These are phyloP conservation scores for Fagus sylvatica DNA, from an alignment of 306 rosid species.

Conservation along the genomic window DNA sequence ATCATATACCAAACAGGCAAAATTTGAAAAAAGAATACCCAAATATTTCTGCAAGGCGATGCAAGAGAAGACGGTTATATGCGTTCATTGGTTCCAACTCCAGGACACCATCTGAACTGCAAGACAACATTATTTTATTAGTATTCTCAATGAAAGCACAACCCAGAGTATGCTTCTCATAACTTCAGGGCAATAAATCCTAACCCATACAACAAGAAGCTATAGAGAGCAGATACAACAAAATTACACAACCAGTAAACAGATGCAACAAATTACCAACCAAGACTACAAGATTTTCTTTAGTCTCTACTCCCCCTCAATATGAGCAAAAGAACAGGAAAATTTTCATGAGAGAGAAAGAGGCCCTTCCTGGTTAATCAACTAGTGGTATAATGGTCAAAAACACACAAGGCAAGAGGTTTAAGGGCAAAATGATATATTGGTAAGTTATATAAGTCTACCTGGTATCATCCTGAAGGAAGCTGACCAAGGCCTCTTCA, in stretches of 20 bases:
- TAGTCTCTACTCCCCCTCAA: conserved; percentile 2
- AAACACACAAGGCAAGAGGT: background rate
- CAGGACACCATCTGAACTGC: conserved; percentile 77
- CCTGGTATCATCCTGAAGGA: conserved; percentile 80
- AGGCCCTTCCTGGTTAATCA: background rate
- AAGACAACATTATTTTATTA: conserved; percentile 2
- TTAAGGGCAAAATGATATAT: background rate
- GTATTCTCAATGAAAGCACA: conserved; percentile 26
- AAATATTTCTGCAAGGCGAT: conserved; percentile 98
- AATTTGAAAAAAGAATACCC: conserved; percentile 54
- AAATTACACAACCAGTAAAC: conserved; percentile 10
- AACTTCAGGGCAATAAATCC: conserved; percentile 2
- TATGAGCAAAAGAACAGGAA: background rate
- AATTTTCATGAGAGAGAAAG: background rate
- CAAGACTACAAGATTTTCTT: conserved; percentile 6
- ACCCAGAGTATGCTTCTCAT: conserved; percentile 15
- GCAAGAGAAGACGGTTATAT: conserved; percentile 93
- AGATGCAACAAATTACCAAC: conserved; percentile 26
- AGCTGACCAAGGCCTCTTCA: conserved; percentile 79
- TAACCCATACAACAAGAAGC: conserved; percentile 1
- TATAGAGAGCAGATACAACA: conserved; percentile 12
- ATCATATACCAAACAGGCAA: conserved; percentile 10
- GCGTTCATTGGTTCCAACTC: conserved; percentile 96
- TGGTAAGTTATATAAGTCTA: conserved; percentile 17
- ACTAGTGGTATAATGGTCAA: background rate